Evolutionary conservation across 2,329 filamentous ascomycete genomes (phyloP).

Genomic region (Colletotrichum coccodes): DNA sequence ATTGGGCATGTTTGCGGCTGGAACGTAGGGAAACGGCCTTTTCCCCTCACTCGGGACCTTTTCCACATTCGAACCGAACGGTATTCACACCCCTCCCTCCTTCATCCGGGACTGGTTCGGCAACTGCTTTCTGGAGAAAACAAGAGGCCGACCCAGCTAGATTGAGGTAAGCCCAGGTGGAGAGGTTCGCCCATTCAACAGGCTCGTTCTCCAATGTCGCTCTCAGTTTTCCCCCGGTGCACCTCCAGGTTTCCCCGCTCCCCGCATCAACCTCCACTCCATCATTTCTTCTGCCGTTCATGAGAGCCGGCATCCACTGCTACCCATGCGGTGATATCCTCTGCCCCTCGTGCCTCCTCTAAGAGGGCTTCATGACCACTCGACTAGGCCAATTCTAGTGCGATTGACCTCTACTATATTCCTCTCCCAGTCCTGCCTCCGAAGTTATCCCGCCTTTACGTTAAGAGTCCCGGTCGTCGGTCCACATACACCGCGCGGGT

Average conservation of each 20-base stretch:
- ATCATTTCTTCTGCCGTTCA: conserved; percentile 4
- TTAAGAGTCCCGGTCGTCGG: neutral
- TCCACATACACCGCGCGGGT: neutral
- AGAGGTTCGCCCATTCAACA: neutral
- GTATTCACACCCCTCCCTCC: neutral
- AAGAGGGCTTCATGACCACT: conserved; percentile 27
- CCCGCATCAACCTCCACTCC: neutral
- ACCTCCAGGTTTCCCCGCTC: neutral
- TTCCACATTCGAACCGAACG: neutral
- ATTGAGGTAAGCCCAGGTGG: neutral
- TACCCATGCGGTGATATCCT: neutral
- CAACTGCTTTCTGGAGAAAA: neutral
- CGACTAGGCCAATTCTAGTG: neutral
- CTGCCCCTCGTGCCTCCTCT: neutral
- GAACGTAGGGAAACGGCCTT: conserved; percentile 1
- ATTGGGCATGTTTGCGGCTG: neutral
- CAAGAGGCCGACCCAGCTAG: neutral
- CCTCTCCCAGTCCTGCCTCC: neutral
- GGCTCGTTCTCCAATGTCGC: neutral
- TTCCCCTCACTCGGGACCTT: neutral
- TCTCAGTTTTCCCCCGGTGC: neutral
- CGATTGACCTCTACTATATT: neutral
- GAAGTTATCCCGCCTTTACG: conserved; percentile 15
- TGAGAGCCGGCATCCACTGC: conserved; percentile 23
- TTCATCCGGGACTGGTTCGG: neutral